Conservation (phyloP, 768 basidiomycete species). For the Mycena metata region DNA sequence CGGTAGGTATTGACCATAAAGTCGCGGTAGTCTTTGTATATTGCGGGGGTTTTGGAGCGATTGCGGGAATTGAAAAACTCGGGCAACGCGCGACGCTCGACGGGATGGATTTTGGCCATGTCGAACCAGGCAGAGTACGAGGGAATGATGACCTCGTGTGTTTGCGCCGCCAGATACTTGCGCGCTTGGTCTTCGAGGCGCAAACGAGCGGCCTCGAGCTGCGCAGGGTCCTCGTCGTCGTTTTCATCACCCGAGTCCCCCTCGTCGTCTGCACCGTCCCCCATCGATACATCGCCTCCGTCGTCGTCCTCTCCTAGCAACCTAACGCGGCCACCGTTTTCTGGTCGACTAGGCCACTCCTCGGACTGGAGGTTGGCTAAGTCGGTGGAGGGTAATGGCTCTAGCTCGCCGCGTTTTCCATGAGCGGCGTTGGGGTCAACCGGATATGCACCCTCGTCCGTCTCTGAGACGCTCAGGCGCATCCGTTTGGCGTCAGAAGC, state of each 20-base stretch:
- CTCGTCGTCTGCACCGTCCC: slow-evolving; percentile 82
- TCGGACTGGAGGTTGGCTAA: slow-evolving; percentile 79
- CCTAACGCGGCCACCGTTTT: slow-evolving; percentile 59
- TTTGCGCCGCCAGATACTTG: slow-evolving; percentile 97
- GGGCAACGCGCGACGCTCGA: slow-evolving; percentile 92
- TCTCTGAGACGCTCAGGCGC: slow-evolving; percentile 66
- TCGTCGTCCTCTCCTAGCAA: slow-evolving; percentile 74
- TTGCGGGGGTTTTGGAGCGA: slow-evolving; percentile 93
- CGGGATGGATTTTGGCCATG: slow-evolving; percentile 92
- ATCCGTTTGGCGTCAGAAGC: slow-evolving; percentile 70
- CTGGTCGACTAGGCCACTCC: slow-evolving; percentile 54
- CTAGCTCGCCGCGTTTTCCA: slow-evolving; percentile 91
- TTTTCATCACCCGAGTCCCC: slow-evolving; percentile 83
- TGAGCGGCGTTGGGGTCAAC: slow-evolving; percentile 85
- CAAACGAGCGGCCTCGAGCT: slow-evolving; percentile 83
- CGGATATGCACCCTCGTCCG: slow-evolving; percentile 74
- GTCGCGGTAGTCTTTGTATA: slow-evolving; percentile 99
- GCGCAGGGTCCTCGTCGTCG: slow-evolving; percentile 89
- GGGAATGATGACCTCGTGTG: slow-evolving; percentile 96
- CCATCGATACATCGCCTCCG: slow-evolving; percentile 84
- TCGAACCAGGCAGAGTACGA: slow-evolving; percentile 99
- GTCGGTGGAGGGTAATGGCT: slow-evolving; percentile 84
- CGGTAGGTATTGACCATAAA: slow-evolving; percentile 99
- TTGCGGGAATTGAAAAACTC: slow-evolving; percentile 99
- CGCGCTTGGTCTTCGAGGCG: slow-evolving; percentile 89